phyloP scores from a whole-genome alignment of 1,284 basidiomycete species.

The Fomitopsis betulina region DNA sequence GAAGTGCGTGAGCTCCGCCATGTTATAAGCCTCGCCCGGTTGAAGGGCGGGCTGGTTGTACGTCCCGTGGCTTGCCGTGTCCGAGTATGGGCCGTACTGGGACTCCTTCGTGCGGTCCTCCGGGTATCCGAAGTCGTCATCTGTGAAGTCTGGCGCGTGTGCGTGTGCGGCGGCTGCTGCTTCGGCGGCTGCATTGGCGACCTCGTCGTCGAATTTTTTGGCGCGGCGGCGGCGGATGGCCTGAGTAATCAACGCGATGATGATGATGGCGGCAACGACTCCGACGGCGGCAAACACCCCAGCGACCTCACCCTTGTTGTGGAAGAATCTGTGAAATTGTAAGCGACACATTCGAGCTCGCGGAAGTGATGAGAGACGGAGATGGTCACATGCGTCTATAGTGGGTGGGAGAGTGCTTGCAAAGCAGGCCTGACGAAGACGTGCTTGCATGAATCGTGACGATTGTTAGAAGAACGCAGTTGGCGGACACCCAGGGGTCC shows the following conservation, averaged over 20 bases:
- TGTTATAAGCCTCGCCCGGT: constrained; percentile 40
- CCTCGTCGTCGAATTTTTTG: constrained; percentile 60
- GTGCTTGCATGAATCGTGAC: neutral
- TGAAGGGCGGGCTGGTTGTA: constrained; percentile 46
- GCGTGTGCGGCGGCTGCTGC: constrained; percentile 26
- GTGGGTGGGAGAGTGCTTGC: neutral
- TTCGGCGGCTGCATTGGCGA: constrained; percentile 51
- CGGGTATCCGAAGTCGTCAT: constrained; percentile 37
- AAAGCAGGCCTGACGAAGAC: neutral
- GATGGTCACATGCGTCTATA: neutral
- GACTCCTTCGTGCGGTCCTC: constrained; percentile 21
- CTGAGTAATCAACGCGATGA: constrained; percentile 49
- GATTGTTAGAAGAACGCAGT: too few relatives aligned
- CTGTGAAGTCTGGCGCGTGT: constrained; percentile 47
- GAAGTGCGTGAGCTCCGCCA: constrained; percentile 42
- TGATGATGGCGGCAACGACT: constrained; percentile 45
- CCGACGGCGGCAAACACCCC: constrained; percentile 69
- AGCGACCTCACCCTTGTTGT: constrained; percentile 66
- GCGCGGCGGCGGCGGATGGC: constrained; percentile 58
- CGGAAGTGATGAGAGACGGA: neutral
- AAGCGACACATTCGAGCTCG: neutral
- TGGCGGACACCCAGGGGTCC: too few relatives aligned
- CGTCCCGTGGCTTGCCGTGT: constrained; percentile 58
- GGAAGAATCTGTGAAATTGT: constrained; percentile 49
- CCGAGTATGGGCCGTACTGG: constrained; percentile 45